Percentiles rank a stretch among this genome's conserved stretches.
Conservation (phyloP, 163 green algal species). For the Volvox carteri region DNA sequence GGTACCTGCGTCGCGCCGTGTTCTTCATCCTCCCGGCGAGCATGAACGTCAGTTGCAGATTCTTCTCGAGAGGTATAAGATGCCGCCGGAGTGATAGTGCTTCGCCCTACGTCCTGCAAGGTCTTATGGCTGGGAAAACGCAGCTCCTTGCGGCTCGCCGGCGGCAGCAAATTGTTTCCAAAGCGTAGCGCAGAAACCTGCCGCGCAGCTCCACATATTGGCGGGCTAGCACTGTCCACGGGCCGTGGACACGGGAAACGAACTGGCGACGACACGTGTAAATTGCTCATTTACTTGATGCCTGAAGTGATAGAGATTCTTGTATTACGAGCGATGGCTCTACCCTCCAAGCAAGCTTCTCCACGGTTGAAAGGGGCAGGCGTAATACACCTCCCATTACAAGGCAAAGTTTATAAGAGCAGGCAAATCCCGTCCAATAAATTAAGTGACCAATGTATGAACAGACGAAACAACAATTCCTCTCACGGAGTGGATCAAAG, state of each 20-base stretch:
- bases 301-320: constrained; percentile 29
- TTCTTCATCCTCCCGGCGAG: constrained; percentile 15
- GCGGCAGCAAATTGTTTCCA: neutral
- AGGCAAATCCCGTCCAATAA: too few species aligned
- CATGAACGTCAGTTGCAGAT: neutral
- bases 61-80: neutral
- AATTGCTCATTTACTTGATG: constrained; percentile 33
- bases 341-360: neutral
- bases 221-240: neutral
- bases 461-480: too few species aligned
- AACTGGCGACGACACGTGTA: neutral
- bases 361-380: neutral
- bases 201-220: neutral
- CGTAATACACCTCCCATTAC: constrained; percentile 29
- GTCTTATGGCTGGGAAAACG: neutral
- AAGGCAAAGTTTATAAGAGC: neutral
- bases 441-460: too few species aligned
- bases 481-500: too few species aligned
- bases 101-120: neutral
- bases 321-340: constrained; percentile 40
- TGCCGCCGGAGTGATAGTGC: neutral
- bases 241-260: neutral
- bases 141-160: neutral
- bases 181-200: neutral
- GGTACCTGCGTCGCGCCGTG: constrained; percentile 33